Evolutionary conservation across 345 rosid genomes (phyloP).

Genomic region (Pistacia integerrima): DNA sequence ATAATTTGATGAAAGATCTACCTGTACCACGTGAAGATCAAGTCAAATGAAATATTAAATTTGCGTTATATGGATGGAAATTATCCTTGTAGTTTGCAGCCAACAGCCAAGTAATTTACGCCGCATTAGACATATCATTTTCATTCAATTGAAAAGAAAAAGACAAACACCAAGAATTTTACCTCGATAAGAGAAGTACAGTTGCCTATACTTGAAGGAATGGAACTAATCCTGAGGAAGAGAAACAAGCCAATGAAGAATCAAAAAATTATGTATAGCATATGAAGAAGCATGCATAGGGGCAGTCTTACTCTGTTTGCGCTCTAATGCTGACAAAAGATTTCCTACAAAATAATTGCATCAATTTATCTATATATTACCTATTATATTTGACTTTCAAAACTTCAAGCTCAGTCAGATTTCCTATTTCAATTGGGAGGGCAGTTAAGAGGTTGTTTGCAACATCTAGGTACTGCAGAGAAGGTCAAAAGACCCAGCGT

Average conservation of each 20-base stretch:
- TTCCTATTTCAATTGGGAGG: constrained; percentile 71
- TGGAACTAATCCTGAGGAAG: constrained; percentile 52
- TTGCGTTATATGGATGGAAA: background rate
- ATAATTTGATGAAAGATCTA: constrained; percentile 85
- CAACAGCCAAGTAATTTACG: background rate
- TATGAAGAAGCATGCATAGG: too few species aligned
- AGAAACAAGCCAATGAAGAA: constrained; percentile 7
- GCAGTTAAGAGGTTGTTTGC: constrained; percentile 64
- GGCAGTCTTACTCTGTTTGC: background rate
- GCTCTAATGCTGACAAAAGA: too few species aligned
- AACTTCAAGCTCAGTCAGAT: constrained; percentile 71
- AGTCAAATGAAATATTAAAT: constrained; percentile 4
- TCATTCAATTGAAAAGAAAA: background rate
- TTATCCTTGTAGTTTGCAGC: background rate
- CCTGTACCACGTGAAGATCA: constrained; percentile 43
- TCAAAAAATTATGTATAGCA: background rate
- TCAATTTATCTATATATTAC: constrained; percentile 27
- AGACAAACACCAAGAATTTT: background rate
- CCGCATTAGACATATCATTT: background rate
- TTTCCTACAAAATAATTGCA: background rate
- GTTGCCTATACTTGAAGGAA: constrained; percentile 54
- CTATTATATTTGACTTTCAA: constrained; percentile 76
- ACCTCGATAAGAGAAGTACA: constrained; percentile 78
- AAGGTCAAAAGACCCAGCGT: constrained; percentile 55
- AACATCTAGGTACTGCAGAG: constrained; percentile 69